Evolutionary conservation across 768 basidiomycete genomes (phyloP).

Genomic region (Pleurotus pulmonarius): DNA sequence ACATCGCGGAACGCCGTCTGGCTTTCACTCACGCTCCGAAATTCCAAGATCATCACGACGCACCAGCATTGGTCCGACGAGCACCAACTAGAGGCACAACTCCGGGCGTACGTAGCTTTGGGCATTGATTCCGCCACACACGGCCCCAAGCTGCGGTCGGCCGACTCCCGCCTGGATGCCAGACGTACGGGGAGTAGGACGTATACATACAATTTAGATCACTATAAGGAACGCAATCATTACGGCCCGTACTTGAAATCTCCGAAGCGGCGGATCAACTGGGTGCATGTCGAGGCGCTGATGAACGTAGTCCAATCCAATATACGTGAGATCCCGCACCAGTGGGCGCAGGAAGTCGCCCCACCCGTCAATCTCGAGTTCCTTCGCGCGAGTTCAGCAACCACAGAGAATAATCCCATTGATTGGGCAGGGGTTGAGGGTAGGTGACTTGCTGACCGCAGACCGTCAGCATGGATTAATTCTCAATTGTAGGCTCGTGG

Average conservation of each 20-base stretch:
- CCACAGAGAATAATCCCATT: conserved; percentile 26
- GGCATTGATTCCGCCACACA: conserved; percentile 45
- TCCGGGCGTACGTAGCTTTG: conserved; percentile 42
- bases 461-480: background rate
- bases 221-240: conserved; percentile 44
- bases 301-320: conserved; percentile 52
- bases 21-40: conserved; percentile 38
- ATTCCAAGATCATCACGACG: conserved; percentile 25
- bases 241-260: conserved; percentile 58
- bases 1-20: conserved; percentile 42
- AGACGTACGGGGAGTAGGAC: conserved; percentile 48
- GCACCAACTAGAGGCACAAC: conserved; percentile 21
- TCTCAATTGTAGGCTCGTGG: conserved; percentile 51
- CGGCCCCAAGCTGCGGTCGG: conserved; percentile 15
- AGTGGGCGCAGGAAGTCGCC: conserved; percentile 27
- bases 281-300: conserved; percentile 62
- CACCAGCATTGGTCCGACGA: conserved; percentile 2
- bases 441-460: conserved; percentile 10
- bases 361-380: conserved; percentile 52
- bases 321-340: conserved; percentile 38
- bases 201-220: conserved; percentile 62
- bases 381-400: conserved; percentile 52
- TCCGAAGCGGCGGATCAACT: conserved; percentile 42
- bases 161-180: conserved; percentile 21
- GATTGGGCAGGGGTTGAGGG: conserved; percentile 79